phyloP scores from a whole-genome alignment of 805 yeast species.

The Teunomyces panamensis region DNA sequence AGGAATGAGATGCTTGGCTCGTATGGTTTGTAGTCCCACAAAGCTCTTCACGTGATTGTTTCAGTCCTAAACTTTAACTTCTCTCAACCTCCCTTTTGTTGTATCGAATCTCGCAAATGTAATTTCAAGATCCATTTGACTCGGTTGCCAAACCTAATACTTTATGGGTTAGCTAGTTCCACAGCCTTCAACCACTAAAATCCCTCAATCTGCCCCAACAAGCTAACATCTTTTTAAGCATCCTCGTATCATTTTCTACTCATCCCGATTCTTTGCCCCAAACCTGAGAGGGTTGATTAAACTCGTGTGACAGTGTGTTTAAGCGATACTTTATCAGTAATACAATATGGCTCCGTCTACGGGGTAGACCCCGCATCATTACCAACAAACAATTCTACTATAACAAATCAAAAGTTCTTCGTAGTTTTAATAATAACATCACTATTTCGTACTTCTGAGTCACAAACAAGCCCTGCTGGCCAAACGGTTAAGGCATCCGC shows the following conservation, averaged over 20 bases:
- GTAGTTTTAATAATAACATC: not conserved
- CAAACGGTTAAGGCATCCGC: constrained; percentile 55
- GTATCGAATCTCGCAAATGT: not conserved
- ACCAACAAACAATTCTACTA: too few relatives aligned
- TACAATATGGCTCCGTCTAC: too few relatives aligned
- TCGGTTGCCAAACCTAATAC: not conserved
- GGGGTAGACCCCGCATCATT: too few relatives aligned
- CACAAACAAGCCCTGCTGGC: constrained; percentile 43
- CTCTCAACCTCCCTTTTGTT: not conserved
- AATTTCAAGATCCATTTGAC: not conserved
- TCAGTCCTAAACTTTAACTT: not conserved
- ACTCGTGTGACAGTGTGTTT: too few relatives aligned
- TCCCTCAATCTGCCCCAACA: too few relatives aligned
- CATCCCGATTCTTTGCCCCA: too few relatives aligned
- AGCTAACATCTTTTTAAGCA: too few relatives aligned
- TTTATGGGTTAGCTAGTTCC: not conserved
- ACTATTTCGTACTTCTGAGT: not conserved
- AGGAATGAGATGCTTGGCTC: not conserved
- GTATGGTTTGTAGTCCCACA: not conserved
- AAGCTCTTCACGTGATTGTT: not conserved
- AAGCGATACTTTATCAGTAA: too few relatives aligned
- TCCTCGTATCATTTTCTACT: too few relatives aligned
- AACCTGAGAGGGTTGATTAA: too few relatives aligned
- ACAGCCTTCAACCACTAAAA: not conserved
- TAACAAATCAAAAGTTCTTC: too few relatives aligned